A percentile compares a stretch with the other conserved stretches of the same genome.
These are phyloP conservation scores for Beta lomatogona DNA, from an alignment of 179 eudicot species.

Conservation along the genomic window DNA sequence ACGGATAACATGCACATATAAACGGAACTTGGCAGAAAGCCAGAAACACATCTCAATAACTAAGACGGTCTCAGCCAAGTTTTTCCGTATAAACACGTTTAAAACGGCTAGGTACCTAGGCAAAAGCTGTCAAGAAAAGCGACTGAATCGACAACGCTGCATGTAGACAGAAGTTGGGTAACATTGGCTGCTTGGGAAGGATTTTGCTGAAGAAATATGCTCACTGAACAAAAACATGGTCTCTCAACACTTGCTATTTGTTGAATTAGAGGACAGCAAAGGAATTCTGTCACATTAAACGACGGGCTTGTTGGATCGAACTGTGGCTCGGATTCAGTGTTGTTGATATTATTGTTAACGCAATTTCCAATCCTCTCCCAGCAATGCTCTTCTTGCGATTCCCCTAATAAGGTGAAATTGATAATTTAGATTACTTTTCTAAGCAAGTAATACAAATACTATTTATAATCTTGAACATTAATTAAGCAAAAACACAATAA, in stretches of 20 bases:
- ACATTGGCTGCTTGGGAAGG: background rate
- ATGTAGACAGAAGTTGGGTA: background rate
- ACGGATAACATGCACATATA: too few species aligned
- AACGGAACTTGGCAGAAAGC: too few species aligned
- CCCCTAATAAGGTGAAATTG: background rate
- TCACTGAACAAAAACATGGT: background rate
- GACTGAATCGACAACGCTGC: background rate
- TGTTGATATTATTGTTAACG: background rate
- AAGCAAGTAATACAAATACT: too few species aligned
- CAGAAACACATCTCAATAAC: too few species aligned
- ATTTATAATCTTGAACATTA: too few species aligned
- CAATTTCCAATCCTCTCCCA: background rate
- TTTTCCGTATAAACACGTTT: too few species aligned
- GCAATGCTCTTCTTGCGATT: background rate
- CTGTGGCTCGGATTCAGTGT: background rate
- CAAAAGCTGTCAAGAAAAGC: conserved; percentile 3
- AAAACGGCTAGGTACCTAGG: background rate
- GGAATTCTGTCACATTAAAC: background rate
- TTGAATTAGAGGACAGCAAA: conserved; percentile 2
- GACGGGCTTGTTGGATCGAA: background rate
- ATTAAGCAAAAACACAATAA: too few species aligned
- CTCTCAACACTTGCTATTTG: background rate
- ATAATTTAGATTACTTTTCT: too few species aligned
- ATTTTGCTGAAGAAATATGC: background rate
- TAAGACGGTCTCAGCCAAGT: too few species aligned